Percentiles rank a stretch among this genome's conserved stretches.
Evolutionary conservation across 352 stramenopile species (phyloP).

Genomic region (Globisporangium paroecandrum): DNA sequence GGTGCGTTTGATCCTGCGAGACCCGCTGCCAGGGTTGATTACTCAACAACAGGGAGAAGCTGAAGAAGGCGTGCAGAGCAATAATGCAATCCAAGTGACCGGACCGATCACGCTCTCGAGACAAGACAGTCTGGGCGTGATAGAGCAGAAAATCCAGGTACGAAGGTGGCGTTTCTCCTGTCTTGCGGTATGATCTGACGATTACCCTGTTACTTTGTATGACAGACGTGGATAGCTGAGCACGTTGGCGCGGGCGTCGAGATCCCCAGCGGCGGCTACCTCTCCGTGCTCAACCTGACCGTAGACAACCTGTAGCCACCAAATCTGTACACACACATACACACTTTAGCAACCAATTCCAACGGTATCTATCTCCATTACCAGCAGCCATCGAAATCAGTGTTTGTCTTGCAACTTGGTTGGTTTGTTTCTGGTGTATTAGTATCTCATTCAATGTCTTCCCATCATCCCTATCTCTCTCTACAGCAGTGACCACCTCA

Average conservation of each 20-base stretch:
- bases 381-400: not conserved
- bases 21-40: constrained; percentile 26
- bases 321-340: not conserved
- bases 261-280: constrained; percentile 36
- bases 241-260: constrained; percentile 31
- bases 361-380: not conserved
- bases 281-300: constrained; percentile 49
- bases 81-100: constrained; percentile 28
- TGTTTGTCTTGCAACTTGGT: not conserved
- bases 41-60: constrained; percentile 13
- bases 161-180: not conserved
- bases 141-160: constrained; percentile 61
- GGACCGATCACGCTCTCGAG: constrained; percentile 47
- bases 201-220: not conserved
- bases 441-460: not conserved
- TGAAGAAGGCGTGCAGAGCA: not conserved
- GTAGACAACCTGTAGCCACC: constrained; percentile 32
- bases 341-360: not conserved
- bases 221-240: constrained; percentile 41
- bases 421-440: not conserved
- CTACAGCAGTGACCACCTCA: not conserved
- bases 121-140: constrained; percentile 45
- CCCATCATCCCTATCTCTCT: not conserved
- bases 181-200: not conserved
- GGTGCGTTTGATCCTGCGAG: constrained; percentile 44